These are phyloP conservation scores for Boechera divaricarpa DNA, from an alignment of 345 rosid genomes.

Conservation along the genomic window DNA sequence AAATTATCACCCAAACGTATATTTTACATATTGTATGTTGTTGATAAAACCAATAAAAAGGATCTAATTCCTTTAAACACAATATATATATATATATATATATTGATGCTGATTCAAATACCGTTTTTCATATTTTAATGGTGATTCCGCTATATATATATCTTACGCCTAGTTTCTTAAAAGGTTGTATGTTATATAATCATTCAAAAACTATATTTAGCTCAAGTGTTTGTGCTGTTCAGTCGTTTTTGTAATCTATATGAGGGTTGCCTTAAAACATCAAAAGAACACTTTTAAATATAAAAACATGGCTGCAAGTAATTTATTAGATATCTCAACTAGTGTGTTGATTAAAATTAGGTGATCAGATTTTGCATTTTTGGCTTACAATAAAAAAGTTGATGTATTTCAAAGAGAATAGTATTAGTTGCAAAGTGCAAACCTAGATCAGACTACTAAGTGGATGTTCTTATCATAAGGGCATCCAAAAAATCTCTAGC, in stretches of 20 bases:
- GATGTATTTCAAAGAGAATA: neutral
- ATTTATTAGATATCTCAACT: no score
- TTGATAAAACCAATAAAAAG: no score
- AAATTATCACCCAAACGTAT: neutral
- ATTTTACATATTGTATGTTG: neutral
- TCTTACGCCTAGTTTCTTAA: no score
- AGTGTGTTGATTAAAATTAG: neutral
- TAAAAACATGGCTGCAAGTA: no score
- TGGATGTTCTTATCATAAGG: constrained; percentile 35
- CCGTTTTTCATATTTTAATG: neutral
- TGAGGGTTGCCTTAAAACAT: no score
- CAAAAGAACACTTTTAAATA: no score
- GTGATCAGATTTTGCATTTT: neutral
- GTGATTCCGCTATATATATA: neutral
- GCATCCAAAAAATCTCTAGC: constrained; percentile 28
- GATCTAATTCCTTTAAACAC: no score
- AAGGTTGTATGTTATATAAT: no score
- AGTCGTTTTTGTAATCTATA: no score
- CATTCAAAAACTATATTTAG: neutral
- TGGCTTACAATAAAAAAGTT: neutral
- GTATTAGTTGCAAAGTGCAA: constrained; percentile 24
- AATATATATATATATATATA: no score
- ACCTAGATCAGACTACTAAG: constrained; percentile 31
- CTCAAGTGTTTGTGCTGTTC: neutral
- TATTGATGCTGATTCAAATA: no score